Percentiles rank a stretch among this genome's conserved stretches.
Conservation (phyloP, 2,329 filamentous ascomycete genomes). For the Nemania abortiva region DNA sequence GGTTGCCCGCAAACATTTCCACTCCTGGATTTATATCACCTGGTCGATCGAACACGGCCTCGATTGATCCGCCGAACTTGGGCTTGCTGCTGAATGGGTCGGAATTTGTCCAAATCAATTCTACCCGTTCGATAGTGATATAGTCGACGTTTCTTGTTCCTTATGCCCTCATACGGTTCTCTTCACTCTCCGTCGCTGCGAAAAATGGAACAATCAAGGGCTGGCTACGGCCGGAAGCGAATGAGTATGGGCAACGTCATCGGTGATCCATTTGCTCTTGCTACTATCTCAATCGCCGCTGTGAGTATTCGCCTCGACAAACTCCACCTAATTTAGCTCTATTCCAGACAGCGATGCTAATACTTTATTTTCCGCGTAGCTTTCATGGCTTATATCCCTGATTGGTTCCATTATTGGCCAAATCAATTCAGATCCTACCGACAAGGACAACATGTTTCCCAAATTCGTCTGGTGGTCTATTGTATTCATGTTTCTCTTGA, state of each 20-base stretch:
- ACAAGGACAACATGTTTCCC: conserved; percentile 67
- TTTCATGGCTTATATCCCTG: conserved; percentile 95
- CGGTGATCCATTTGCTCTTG: conserved; percentile 95
- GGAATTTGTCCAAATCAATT: conserved; percentile 28
- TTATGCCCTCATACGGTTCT: conserved; percentile 82
- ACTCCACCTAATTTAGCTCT: conserved; percentile 15
- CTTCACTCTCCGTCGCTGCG: conserved; percentile 78
- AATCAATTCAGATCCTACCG: conserved; percentile 59
- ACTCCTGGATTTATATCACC: conserved; percentile 28
- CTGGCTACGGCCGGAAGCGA: conserved; percentile 64
- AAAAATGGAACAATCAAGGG: conserved; percentile 82
- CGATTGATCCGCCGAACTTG: conserved; percentile 16
- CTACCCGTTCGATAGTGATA: conserved; percentile 36
- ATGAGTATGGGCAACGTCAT: conserved; percentile 90
- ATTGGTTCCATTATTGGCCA: conserved; percentile 83
- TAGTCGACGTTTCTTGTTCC: conserved; percentile 50
- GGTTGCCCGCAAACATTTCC: conserved; percentile 27
- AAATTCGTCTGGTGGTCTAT: conserved; percentile 94
- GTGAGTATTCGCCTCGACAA: conserved; percentile 67
- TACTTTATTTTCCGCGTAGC: conserved; percentile 64
- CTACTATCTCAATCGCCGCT: conserved; percentile 89
- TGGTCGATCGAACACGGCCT: conserved; percentile 15
- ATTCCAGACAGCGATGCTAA: conserved; percentile 3
- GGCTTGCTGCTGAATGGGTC: conserved; percentile 31
- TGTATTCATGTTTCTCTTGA: conserved; percentile 86